Evolutionary conservation across 176 grass and related monocot genomes (phyloP), one percentile per base, ranked within the genome.

Genomic region (Hordeum vulgare): DNA sequence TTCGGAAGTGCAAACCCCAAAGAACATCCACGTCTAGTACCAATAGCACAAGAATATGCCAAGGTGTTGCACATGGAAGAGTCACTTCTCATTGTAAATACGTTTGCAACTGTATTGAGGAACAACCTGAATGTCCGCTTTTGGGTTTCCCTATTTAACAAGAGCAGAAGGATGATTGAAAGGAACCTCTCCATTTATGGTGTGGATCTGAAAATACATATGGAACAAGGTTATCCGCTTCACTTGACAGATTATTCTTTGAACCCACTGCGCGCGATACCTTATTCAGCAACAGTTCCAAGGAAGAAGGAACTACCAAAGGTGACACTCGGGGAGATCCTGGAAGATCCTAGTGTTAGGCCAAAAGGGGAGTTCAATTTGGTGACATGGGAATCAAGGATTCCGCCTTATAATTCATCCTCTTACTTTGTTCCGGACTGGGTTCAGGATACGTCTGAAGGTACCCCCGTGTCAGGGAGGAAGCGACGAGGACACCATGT

Each of bases 1-100:
- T 66, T 66, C 1, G 63, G 63, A 66, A 66, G 63, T 66, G 63
- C 8, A 66, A 10, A 66, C 17, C 29, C 15, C 0, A 66, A 8
- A 34, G 63, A 66, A 66, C 15, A 66, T 66, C 63, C 63, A 20
- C 7, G 17, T 9, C 29, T 66, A 66, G 17, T 66, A 10, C 31
- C 29, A 66, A 66, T 66, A 66, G 63, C 63, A 66, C 27, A 66
- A 35, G 63, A 66, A 66, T 66, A 34, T 66, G 63, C 63, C 63
- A 66, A 35, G 63, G 63, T 34, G 29, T 66, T 66, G 15, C 29
- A 66, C 63, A 34, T 3, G 10, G 3, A 1, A 11, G 58, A 78
- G 47, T 75, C 85, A 81, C 60, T 86, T 57, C 45, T 66, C 0
- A 1, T 49, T 6, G 35, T 78, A 33, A 86, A 87, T 68, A 36